phyloP scores from a whole-genome alignment of 495 filamentous ascomycete species.

The Xylaria telfairii region DNA sequence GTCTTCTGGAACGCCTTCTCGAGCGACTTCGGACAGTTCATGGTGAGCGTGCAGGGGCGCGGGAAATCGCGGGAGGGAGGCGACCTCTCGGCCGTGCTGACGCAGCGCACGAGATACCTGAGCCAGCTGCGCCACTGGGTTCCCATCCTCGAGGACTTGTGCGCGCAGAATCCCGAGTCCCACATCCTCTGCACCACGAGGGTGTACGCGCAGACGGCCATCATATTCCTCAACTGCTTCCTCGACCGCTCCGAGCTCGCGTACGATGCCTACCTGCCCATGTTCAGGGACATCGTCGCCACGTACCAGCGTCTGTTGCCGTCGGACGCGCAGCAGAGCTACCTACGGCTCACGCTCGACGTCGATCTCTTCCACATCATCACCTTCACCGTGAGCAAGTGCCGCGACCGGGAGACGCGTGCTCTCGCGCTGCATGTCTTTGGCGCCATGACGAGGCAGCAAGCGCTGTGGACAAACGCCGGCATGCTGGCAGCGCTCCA shows the following conservation, averaged over 20 bases:
- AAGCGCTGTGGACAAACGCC: constrained; percentile 33
- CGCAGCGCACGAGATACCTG: constrained; percentile 26
- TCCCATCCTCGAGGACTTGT: constrained; percentile 21
- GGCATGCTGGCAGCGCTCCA: constrained; percentile 29
- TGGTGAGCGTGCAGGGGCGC: constrained; percentile 28
- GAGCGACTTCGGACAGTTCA: constrained; percentile 32
- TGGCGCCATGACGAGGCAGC: constrained; percentile 26
- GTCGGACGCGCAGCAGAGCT: background rate
- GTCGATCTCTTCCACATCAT: constrained; percentile 33
- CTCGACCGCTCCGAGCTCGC: constrained; percentile 31
- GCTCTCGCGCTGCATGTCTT: constrained; percentile 28
- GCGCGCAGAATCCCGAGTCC: constrained; percentile 25
- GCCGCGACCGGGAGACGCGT: constrained; percentile 30
- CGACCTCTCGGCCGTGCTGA: constrained; percentile 17
- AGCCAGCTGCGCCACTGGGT: constrained; percentile 27
- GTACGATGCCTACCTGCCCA: constrained; percentile 27
- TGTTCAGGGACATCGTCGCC: constrained; percentile 29
- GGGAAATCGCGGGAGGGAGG: background rate
- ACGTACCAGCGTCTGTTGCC: constrained; percentile 27
- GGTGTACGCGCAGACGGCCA: constrained; percentile 22
- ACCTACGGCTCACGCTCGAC: constrained; percentile 30
- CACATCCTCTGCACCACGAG: constrained; percentile 28
- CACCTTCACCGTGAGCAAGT: constrained; percentile 31
- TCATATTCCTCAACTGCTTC: constrained; percentile 34
- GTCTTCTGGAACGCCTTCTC: constrained; percentile 29